Percentiles rank a stretch among this genome's conserved stretches.
phyloP scores from a whole-genome alignment of 345 rosid species.

The Schrenkiella parvula region DNA sequence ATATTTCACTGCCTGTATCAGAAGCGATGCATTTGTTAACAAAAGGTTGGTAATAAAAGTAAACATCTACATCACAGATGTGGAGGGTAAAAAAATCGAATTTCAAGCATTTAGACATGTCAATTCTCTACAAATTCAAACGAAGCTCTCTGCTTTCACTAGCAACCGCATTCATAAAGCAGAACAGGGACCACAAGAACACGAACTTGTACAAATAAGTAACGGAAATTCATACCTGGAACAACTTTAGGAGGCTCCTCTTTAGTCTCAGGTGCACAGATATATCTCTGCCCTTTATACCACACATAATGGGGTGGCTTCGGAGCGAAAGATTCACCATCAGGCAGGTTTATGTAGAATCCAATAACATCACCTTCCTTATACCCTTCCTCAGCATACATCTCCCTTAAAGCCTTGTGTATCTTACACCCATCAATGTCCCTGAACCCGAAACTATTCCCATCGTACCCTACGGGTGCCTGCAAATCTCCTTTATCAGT shows the following conservation, averaged over 20 bases:
- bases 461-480: slow-evolving; percentile 95
- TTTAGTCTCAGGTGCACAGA: slow-evolving; percentile 66
- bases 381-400: slow-evolving; percentile 84
- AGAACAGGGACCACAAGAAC: neutral
- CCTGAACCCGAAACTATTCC: slow-evolving; percentile 85
- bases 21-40: neutral
- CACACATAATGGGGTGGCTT: slow-evolving; percentile 73
- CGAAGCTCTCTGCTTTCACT: neutral
- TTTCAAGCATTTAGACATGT: neutral
- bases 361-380: slow-evolving; percentile 94
- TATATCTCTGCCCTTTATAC: slow-evolving; percentile 90
- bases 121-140: neutral
- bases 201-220: neutral
- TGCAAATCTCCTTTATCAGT: slow-evolving; percentile 96
- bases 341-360: slow-evolving; percentile 82
- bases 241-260: slow-evolving; percentile 80
- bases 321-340: slow-evolving; percentile 68
- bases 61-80: neutral
- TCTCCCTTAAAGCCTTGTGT: slow-evolving; percentile 88
- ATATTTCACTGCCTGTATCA: slow-evolving; percentile 87
- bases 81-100: neutral
- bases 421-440: slow-evolving; percentile 97
- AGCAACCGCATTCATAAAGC: neutral
- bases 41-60: neutral
- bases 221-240: slow-evolving; percentile 54